Evolutionary conservation across 177 flowering plant genomes (phyloP).

Genomic region (Vitis hybrid): DNA sequence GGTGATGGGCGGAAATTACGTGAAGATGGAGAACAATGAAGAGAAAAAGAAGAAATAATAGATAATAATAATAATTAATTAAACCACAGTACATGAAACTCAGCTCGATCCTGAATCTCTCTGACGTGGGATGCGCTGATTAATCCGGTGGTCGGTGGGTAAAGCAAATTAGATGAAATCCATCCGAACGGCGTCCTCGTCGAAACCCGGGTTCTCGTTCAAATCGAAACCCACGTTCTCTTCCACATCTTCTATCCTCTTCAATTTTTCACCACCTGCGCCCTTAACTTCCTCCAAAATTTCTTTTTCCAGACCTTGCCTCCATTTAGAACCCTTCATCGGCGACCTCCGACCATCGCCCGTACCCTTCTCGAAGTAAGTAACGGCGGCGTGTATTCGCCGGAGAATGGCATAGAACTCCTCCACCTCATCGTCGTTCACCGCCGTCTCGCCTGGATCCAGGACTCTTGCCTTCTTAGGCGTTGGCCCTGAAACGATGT

Average conservation of each 20-base stretch:
- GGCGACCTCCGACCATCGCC: background rate
- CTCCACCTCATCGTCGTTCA: constrained; percentile 38
- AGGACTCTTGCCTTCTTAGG: constrained; percentile 8
- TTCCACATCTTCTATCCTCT: background rate
- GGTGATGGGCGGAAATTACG: too few species aligned
- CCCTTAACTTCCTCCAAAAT: constrained; percentile 17
- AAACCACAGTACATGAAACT: too few species aligned
- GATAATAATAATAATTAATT: too few species aligned
- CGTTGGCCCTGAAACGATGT: constrained; percentile 1
- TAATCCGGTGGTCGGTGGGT: too few species aligned
- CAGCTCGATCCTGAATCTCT: too few species aligned
- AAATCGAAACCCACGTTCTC: constrained; percentile 31
- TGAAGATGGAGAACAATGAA: too few species aligned
- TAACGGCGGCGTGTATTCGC: constrained; percentile 28
- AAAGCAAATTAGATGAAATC: background rate
- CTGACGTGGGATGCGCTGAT: too few species aligned
- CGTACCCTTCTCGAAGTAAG: constrained; percentile 18
- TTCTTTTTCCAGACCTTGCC: constrained; percentile 16
- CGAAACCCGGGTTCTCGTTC: constrained; percentile 27
- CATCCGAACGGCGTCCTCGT: background rate
- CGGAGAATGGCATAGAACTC: constrained; percentile 40
- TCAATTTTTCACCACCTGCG: background rate
- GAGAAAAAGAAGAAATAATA: too few species aligned
- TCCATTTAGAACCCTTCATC: constrained; percentile 12
- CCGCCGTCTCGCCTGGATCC: background rate